Conservation (phyloP, 495 filamentous ascomycete species). For the Penicillium malachiteum region DNA sequence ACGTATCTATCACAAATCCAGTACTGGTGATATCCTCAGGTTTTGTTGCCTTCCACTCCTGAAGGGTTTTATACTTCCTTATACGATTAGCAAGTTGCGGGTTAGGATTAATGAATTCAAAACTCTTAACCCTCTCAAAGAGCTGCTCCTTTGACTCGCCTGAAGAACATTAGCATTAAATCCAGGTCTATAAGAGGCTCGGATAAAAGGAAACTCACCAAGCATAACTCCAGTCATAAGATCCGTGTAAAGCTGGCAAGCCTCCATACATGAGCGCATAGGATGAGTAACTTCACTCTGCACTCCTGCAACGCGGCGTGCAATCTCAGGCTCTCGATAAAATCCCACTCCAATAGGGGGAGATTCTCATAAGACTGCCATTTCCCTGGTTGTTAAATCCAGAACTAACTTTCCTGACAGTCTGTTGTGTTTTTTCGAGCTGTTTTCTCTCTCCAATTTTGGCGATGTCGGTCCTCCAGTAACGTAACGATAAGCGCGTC, state of each 20-base stretch:
- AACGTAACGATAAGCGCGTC: slow-evolving; percentile 32
- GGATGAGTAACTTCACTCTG: slow-evolving; percentile 43
- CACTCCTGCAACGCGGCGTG: slow-evolving; percentile 24
- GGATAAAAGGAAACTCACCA: slow-evolving; percentile 11
- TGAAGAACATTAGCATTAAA: neutral
- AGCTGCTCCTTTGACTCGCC: slow-evolving; percentile 24
- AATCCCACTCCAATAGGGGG: slow-evolving; percentile 35
- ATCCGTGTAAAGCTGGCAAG: slow-evolving; percentile 41
- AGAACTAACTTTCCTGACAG: slow-evolving; percentile 9
- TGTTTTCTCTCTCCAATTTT: too few relatives aligned
- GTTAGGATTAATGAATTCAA: slow-evolving; percentile 19
- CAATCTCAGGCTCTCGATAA: slow-evolving; percentile 21
- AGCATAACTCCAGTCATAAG: slow-evolving; percentile 26
- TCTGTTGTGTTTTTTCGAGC: slow-evolving; percentile 7
- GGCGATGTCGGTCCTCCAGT: slow-evolving; percentile 28
- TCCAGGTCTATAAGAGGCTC: too few relatives aligned
- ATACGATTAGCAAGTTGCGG: slow-evolving; percentile 20
- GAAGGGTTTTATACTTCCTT: slow-evolving; percentile 12
- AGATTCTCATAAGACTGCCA: slow-evolving; percentile 48
- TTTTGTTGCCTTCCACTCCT: slow-evolving; percentile 17
- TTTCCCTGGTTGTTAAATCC: slow-evolving; percentile 36
- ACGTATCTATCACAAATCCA: slow-evolving; percentile 48
- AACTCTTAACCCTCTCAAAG: slow-evolving; percentile 10
- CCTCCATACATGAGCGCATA: slow-evolving; percentile 35
- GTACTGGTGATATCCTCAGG: slow-evolving; percentile 29